Base-by-base conservation (phyloP, 805 yeast species). In the Debaryomyces castellii region DNA sequence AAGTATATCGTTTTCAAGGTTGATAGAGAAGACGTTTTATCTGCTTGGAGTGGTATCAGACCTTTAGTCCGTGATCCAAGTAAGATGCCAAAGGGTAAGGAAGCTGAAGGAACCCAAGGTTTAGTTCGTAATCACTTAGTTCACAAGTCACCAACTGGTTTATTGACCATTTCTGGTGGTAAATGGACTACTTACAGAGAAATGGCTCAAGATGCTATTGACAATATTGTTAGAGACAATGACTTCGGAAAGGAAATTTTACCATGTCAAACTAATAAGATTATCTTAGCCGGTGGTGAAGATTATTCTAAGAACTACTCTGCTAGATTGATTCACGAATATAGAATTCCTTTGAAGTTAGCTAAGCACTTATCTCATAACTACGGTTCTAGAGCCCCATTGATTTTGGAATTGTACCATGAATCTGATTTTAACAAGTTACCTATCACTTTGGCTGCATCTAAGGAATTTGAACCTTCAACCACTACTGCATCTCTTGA, bases 161-260 rank as follows among this genome's bases (percentile, higher is more conserved):
- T 91, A 55, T 76, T 91, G 33, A 91, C 98, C 33, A 87, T 91
- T 54, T 85, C 96, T 16, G 98, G 97, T 59, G 98, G 98, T 66
- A 91, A 91, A 73, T 91, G 98, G 98, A 91, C 98, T 44, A 91
- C 98, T 30, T 92, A 91, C 75, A 81, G 97, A 73, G 96, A 89
- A 73, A 91, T 91, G 97, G 96, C 97, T 18, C 84, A 91, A 71
- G 96, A 92, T 72, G 88, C 96, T 38, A 83, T 91, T 39, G 84
- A 88, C 65, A 81, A 81, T 54, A 82, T 87, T 44, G 75, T 88
- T 40, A 74, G 80, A 60, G 54, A 62, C 36, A 68, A 68, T 46
- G 69, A 71, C 41, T 73, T 76, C 43, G 56, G 51, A 69, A 63
- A 67, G 36, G 48, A 52, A 20, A 51, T 58, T 40, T 62, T 56